Percentiles rank a stretch among this genome's conserved stretches.
These are phyloP conservation scores for Phaffia tasmanica DNA, from an alignment of 768 basidiomycete genomes.

Conservation along the genomic window DNA sequence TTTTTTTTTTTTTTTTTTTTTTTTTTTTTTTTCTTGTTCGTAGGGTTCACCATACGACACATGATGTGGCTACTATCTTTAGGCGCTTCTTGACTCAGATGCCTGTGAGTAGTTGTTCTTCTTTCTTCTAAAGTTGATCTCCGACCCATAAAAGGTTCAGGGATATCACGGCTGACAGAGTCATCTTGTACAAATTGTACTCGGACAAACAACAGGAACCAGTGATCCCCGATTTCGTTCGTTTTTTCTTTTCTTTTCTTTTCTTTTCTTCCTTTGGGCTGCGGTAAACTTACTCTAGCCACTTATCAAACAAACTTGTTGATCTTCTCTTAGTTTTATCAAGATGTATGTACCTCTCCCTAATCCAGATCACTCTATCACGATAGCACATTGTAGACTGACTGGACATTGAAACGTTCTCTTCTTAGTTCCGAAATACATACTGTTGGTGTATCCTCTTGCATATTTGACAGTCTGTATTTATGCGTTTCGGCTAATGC, in stretches of 20 bases:
- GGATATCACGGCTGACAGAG: too few species aligned
- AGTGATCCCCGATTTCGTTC: conserved; percentile 19
- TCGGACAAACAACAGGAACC: background rate
- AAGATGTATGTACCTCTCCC: background rate
- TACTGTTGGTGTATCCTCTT: conserved; percentile 46
- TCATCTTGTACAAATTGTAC: conserved; percentile 4
- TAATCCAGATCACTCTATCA: conserved; percentile 56
- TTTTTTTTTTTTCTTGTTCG: too few species aligned
- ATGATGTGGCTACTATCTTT: conserved; percentile 95
- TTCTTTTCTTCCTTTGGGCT: too few species aligned
- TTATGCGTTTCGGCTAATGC: background rate
- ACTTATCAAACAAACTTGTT: background rate
- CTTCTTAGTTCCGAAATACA: conserved; percentile 60
- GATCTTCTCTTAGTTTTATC: conserved; percentile 9
- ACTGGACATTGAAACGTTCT: background rate
- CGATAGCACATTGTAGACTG: background rate
- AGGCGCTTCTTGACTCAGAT: conserved; percentile 90
- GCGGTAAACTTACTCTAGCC: background rate
- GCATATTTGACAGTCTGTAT: background rate
- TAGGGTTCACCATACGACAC: conserved; percentile 51
- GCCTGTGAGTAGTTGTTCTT: conserved; percentile 54
- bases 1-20: too few species aligned
- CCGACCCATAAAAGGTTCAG: too few species aligned
- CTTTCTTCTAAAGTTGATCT: too few species aligned
- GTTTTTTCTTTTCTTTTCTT: conserved; percentile 2